These are phyloP conservation scores for Diospyros lotus DNA, from an alignment of 148 eudicot species.

Conservation along the genomic window DNA sequence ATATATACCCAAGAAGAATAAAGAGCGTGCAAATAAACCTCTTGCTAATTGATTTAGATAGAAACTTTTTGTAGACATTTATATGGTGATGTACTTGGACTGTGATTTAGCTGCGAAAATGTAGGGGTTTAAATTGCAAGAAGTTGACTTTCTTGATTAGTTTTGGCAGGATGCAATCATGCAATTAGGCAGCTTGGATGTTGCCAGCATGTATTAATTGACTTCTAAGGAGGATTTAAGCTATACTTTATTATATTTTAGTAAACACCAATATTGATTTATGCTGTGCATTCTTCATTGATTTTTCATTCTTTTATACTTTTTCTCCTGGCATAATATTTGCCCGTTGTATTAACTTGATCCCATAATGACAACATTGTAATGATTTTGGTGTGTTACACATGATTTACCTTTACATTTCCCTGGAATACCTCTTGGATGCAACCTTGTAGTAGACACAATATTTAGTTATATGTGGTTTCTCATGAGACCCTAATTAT, in stretches of 20 bases:
- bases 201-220: background rate
- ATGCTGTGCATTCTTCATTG: slow-evolving; percentile 5
- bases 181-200: background rate
- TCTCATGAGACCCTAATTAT: background rate
- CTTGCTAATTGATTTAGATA: too few relatives aligned
- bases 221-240: slow-evolving; percentile 1
- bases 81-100: background rate
- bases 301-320: background rate
- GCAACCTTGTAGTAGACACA: background rate
- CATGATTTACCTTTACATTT: background rate
- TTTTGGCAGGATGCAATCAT: slow-evolving; percentile 10
- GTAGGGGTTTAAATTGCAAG: background rate
- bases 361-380: background rate
- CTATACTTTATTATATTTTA: background rate
- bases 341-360: background rate
- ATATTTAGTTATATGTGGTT: background rate
- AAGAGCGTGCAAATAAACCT: background rate
- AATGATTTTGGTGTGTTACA: background rate
- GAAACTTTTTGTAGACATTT: background rate
- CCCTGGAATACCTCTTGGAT: background rate
- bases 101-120: background rate
- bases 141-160: background rate
- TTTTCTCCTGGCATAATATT: background rate
- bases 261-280: background rate
- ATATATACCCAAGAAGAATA: background rate